These are phyloP conservation scores for Phalaenopsis hybrid DNA, from an alignment of 116 monocot genomes.

Conservation along the genomic window DNA sequence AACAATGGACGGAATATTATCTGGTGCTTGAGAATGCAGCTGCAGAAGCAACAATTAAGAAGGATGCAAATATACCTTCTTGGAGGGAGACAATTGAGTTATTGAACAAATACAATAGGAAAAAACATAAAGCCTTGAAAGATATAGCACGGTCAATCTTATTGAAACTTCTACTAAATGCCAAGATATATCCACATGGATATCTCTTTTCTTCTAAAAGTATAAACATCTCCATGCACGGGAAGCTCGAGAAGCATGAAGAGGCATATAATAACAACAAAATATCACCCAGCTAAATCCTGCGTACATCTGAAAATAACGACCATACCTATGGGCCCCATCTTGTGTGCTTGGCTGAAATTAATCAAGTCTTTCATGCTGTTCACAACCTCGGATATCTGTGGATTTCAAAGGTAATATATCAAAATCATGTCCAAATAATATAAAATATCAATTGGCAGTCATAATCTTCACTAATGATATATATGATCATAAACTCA, in stretches of 20 bases:
- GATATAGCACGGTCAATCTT: neutral
- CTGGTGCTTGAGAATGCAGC: no score
- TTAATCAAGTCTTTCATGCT: conserved; percentile 97
- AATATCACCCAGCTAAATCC: neutral
- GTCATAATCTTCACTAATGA: neutral
- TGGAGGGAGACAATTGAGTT: no score
- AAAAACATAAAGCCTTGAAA: no score
- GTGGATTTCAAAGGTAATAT: conserved; percentile 8
- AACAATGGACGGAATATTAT: no score
- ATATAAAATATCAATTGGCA: neutral
- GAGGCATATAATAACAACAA: neutral
- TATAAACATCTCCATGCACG: neutral
- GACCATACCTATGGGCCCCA: conserved; percentile 75
- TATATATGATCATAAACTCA: neutral
- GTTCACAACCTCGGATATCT: conserved; percentile 95
- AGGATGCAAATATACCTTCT: no score
- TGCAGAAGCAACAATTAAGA: no score
- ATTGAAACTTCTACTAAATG: neutral
- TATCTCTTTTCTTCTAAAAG: neutral
- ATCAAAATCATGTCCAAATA: neutral
- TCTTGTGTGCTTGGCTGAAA: conserved; percentile 60
- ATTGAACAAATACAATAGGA: no score
- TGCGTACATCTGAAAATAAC: neutral
- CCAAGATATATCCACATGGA: neutral
- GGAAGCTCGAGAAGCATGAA: neutral